Evolutionary conservation across 257 asterid genomes (phyloP), one percentile per base, ranked within the genome.

Genomic region (Nicotiana otophora): DNA sequence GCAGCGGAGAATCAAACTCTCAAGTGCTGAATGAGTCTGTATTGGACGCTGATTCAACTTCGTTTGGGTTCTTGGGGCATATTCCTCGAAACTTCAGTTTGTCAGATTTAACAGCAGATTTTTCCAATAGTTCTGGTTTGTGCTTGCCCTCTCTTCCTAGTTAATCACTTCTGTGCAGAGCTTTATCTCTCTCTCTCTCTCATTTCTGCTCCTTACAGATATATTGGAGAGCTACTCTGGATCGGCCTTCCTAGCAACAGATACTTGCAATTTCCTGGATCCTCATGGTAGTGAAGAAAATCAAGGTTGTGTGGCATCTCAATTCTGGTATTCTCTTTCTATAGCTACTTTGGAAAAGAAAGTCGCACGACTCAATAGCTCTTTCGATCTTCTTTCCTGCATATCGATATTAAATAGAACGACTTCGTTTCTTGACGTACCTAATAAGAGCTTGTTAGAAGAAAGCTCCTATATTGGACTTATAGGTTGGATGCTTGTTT

Each of bases 31-130:
- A 83, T 8, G 97, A 87, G 87, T 65, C 86, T 16, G 82, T 86
- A 63, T 75, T 91, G 83, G 94, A 90, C 78, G 86, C 87, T 3
- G 94, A 89, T 83, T 76, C 80, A 57, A 80, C 86, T 84, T 78
- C 94, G 5, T 87, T 88, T 76, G 96, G 97, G 53, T 87, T 90
- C 55, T 85, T 95, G 88, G 93, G 97, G 70, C 98, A 92, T 90
- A 90, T 95, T 57, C 95, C 98, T 28, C 93, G 95, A 19, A 92
- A 89, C 86, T 95, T 95, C 89, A 93, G 98, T 83, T 87, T 92
- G 78, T 91, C 98, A 10, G 98, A 93, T 84, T 84, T 95, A 91
- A 88, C 97, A 42, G 93, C 93, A 30, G 98, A 91, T 82, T 90
- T 92, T 84, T 86, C 97, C 39, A 91, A 90, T 81, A 88, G 94